A percentile compares a stretch with the other conserved stretches of the same genome.
Evolutionary conservation across 129 eudicot species (phyloP).

Genomic region (Gnaphalium uliginosum): DNA sequence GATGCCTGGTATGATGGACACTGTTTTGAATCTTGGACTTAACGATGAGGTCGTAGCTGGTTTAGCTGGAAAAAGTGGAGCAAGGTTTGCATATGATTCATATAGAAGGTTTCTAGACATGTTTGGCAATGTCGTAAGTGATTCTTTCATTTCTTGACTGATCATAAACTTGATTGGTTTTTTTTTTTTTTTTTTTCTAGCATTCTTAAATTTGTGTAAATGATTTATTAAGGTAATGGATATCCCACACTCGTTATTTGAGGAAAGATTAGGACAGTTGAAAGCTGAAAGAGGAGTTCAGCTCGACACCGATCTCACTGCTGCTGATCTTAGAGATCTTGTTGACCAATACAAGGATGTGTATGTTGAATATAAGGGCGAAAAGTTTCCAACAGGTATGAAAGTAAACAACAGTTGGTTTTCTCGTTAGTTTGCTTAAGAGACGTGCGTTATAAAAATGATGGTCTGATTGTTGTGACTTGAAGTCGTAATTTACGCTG

Average conservation of each 20-base stretch:
- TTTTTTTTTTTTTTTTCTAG: background rate
- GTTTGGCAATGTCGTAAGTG: conserved; percentile 95
- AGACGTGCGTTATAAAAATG: background rate
- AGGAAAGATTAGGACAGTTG: conserved; percentile 66
- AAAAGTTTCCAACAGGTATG: conserved; percentile 82
- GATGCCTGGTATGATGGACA: conserved; percentile 99
- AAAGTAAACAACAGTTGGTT: background rate
- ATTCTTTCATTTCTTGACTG: background rate
- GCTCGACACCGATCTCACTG: conserved; percentile 82
- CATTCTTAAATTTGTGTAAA: conserved; percentile 2
- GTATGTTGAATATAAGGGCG: conserved; percentile 78
- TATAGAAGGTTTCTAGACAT: conserved; percentile 92
- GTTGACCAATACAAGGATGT: conserved; percentile 86
- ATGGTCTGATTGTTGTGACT: no score
- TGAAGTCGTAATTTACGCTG: background rate
- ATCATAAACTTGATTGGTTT: background rate
- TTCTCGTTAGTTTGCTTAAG: background rate
- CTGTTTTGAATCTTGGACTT: conserved; percentile 94
- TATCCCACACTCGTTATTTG: conserved; percentile 82
- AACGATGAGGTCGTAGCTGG: conserved; percentile 92
- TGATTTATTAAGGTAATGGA: conserved; percentile 72
- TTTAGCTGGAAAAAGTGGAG: conserved; percentile 97
- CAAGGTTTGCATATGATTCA: conserved; percentile 92
- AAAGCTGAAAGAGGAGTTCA: conserved; percentile 60
- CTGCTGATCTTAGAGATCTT: conserved; percentile 87